phyloP scores from a whole-genome alignment of 257 asterid species.

The Lycium ferocissimum region DNA sequence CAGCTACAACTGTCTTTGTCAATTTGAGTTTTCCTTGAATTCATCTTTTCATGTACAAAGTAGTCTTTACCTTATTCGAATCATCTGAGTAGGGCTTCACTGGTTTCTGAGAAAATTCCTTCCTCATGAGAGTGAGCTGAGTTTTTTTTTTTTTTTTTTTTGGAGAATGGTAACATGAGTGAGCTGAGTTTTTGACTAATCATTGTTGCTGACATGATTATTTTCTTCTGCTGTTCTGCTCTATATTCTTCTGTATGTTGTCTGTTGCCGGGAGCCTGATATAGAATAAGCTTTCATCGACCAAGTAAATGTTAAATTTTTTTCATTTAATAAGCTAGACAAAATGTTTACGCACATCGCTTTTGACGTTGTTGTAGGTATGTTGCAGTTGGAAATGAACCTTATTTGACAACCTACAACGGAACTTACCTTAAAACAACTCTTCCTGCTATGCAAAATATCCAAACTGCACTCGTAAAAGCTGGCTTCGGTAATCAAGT shows the following conservation, averaged over 20 bases:
- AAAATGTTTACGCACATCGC: conserved; percentile 17
- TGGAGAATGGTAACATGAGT: too few species aligned
- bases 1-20: conserved; percentile 8
- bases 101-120: not conserved
- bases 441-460: conserved; percentile 55
- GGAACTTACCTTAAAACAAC: conserved; percentile 63
- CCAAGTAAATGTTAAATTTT: not conserved
- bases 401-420: conserved; percentile 65
- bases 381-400: conserved; percentile 74
- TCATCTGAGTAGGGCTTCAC: conserved; percentile 16
- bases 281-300: conserved; percentile 2
- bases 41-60: conserved; percentile 8
- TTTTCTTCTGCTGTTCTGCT: not conserved
- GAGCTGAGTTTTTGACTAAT: conserved; percentile 6
- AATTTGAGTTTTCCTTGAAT: conserved; percentile 9
- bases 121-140: not conserved
- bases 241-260: conserved; percentile 3
- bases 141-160: not conserved
- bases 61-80: not conserved
- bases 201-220: not conserved
- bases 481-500: conserved; percentile 54
- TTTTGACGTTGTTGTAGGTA: conserved; percentile 45
- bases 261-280: conserved; percentile 13
- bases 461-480: conserved; percentile 57
- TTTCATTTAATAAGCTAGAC: conserved; percentile 14